phyloP scores from a whole-genome alignment of 805 yeast species.

The Spathaspora passalidarum region DNA sequence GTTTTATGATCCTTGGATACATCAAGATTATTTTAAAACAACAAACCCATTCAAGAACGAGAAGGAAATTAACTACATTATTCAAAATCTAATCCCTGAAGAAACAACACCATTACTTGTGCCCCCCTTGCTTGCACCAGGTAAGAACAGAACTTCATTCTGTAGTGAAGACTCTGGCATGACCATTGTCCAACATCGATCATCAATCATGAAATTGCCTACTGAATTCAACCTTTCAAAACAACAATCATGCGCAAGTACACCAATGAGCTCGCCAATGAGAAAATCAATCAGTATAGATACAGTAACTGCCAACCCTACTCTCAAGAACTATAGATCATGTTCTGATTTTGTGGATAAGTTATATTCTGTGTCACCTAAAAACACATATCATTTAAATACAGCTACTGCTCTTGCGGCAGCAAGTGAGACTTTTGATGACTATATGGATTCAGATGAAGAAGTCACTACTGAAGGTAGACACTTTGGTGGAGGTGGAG shows the following conservation, averaged over 20 bases:
- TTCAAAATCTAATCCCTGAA: slow-evolving; percentile 8
- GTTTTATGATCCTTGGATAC: slow-evolving; percentile 16
- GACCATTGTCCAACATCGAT: slow-evolving; percentile 9
- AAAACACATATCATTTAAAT: slow-evolving; percentile 34
- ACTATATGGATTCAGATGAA: neutral
- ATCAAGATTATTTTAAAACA: slow-evolving; percentile 12
- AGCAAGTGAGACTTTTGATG: slow-evolving; percentile 10
- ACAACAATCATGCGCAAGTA: neutral
- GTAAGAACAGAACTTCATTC: slow-evolving; percentile 10
- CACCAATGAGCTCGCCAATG: slow-evolving; percentile 5
- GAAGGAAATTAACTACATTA: slow-evolving; percentile 9
- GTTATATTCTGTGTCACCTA: slow-evolving; percentile 39
- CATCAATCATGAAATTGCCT: slow-evolving; percentile 13
- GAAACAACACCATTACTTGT: slow-evolving; percentile 1
- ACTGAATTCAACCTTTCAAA: slow-evolving; percentile 10
- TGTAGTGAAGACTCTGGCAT: slow-evolving; percentile 15
- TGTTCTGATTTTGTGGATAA: slow-evolving; percentile 30
- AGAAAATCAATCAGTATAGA: neutral
- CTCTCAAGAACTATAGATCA: slow-evolving; percentile 15
- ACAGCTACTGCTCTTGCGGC: slow-evolving; percentile 24
- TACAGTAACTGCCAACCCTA: neutral
- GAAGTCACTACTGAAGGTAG: slow-evolving; percentile 7
- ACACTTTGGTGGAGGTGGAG: slow-evolving; percentile 26
- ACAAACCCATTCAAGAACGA: slow-evolving; percentile 9
- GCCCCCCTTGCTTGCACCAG: neutral